These are phyloP conservation scores for Rhynchospora pubera DNA, from an alignment of 176 grass and related monocot genomes.

Conservation along the genomic window DNA sequence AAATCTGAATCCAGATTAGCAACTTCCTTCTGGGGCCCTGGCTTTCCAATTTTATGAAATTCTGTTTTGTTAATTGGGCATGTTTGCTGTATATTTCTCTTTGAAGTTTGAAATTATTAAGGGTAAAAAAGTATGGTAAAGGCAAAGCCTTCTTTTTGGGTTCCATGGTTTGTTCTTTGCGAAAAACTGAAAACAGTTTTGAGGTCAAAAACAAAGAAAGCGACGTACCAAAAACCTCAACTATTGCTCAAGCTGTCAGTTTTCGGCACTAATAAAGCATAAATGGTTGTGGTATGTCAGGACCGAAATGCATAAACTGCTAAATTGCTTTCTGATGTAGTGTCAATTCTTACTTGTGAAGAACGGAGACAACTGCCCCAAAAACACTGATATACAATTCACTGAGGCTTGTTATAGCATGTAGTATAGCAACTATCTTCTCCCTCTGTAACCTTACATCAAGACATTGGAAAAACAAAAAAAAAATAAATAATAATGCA, in stretches of 20 bases:
- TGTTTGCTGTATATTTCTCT: not conserved
- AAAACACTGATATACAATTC: slow-evolving; percentile 2
- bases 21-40: not conserved
- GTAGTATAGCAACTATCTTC: not conserved
- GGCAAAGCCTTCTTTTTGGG: not conserved
- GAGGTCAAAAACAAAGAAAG: not conserved
- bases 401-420: not conserved
- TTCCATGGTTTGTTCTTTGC: not conserved
- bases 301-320: not conserved
- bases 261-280: not conserved
- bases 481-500: not conserved
- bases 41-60: not conserved
- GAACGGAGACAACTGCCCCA: not conserved
- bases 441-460: not conserved
- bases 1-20: not conserved
- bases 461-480: not conserved
- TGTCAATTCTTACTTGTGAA: not conserved
- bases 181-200: not conserved
- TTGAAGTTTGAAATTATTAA: not conserved
- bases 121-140: not conserved
- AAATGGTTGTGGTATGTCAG: not conserved
- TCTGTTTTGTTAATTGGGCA: not conserved
- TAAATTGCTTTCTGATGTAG: not conserved
- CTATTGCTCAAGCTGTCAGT: not conserved
- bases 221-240: not conserved